phyloP scores from a whole-genome alignment of 2,329 filamentous ascomycete genomes.

The Botrytis medusae region DNA sequence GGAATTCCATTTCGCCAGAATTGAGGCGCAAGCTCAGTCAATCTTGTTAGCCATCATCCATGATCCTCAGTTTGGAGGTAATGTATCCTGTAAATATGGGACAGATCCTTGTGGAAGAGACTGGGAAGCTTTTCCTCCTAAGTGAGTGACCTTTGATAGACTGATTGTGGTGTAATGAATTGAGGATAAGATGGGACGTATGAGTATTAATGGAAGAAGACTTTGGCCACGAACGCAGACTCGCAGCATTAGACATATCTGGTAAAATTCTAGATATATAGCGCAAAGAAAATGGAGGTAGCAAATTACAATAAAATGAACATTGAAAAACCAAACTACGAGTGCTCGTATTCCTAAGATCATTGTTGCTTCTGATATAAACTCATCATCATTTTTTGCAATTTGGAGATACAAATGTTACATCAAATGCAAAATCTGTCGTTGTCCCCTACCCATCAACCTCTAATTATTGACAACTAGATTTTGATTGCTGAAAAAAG shows the following conservation, averaged over 20 bases:
- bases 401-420: background rate
- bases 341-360: background rate
- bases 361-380: background rate
- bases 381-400: background rate
- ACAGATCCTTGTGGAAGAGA: constrained; percentile 1
- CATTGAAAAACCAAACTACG: background rate
- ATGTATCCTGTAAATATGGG: constrained; percentile 6
- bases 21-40: constrained; percentile 23
- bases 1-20: constrained; percentile 24
- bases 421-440: background rate
- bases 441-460: fast-evolving
- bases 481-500: fast-evolving
- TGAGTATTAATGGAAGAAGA: no score
- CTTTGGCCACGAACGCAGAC: background rate
- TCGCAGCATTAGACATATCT: background rate
- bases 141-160: fast-evolving
- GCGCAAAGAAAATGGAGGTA: background rate
- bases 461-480: background rate
- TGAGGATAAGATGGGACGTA: fast-evolving
- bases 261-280: background rate
- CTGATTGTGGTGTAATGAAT: background rate
- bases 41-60: constrained; percentile 11
- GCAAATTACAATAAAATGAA: background rate
- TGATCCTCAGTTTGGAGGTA: background rate
- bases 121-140: background rate